These are phyloP conservation scores for Viola odorata DNA, from an alignment of 345 rosid genomes.

Conservation along the genomic window DNA sequence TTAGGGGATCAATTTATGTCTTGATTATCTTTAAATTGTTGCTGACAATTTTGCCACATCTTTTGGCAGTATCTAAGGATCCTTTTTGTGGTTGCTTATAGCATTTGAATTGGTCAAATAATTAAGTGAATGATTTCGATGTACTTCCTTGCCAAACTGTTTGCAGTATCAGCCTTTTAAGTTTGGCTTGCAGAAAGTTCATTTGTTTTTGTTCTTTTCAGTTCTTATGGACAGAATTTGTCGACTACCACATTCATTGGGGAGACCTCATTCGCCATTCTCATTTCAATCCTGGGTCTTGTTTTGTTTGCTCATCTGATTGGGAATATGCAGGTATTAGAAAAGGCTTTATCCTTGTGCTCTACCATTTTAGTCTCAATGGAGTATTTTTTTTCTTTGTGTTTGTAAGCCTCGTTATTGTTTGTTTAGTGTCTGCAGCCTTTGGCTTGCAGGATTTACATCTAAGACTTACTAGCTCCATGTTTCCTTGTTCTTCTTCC, in stretches of 20 bases:
- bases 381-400: background rate
- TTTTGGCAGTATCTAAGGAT: background rate
- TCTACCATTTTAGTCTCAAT: background rate
- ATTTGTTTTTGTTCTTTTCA: slow-evolving; percentile 30
- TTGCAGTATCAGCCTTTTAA: background rate
- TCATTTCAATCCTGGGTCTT: slow-evolving; percentile 77
- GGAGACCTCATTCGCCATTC: slow-evolving; percentile 82
- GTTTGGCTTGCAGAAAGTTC: background rate
- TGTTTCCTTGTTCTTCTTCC: slow-evolving; percentile 4
- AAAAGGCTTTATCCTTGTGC: slow-evolving; percentile 6
- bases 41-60: background rate
- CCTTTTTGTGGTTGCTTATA: background rate
- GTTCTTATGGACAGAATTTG: slow-evolving; percentile 92
- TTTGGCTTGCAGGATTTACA: background rate
- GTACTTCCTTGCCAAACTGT: background rate
- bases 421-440: background rate
- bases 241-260: slow-evolving; percentile 75
- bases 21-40: background rate
- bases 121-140: background rate
- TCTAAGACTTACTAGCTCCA: too few relatives aligned
- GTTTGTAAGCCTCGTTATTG: background rate
- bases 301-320: slow-evolving; percentile 87
- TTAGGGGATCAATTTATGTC: slow-evolving; percentile 1
- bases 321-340: slow-evolving; percentile 89
- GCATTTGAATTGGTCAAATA: background rate